Conservation (phyloP, 2,329 filamentous ascomycete genomes). For the Davidsoniella eucalypti region DNA sequence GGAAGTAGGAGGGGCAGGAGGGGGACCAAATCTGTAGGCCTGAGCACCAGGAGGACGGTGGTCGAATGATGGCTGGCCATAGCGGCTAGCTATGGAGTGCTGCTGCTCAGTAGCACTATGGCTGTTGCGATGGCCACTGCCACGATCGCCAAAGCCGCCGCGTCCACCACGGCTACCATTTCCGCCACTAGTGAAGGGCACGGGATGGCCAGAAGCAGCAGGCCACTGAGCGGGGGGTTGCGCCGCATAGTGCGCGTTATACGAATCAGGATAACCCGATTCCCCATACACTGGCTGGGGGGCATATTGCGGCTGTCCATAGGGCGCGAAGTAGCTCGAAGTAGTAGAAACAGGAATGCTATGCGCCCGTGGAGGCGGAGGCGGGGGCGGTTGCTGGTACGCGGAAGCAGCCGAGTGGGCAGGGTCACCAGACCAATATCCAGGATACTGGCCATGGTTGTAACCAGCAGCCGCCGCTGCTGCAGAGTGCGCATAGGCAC, state of each 20-base stretch:
- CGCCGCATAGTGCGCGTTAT: slow-evolving; percentile 22
- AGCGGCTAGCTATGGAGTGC: slow-evolving; percentile 7
- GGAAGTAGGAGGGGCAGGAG: slow-evolving; percentile 23
- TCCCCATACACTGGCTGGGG: slow-evolving; percentile 29
- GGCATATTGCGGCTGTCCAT: slow-evolving; percentile 21
- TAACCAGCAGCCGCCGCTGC: slow-evolving; percentile 28
- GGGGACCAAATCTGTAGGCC: slow-evolving; percentile 25
- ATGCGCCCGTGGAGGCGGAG: neutral
- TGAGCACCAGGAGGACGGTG: slow-evolving; percentile 12
- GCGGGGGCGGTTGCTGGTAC: slow-evolving; percentile 8
- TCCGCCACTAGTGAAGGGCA: slow-evolving; percentile 12
- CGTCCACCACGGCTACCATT: neutral
- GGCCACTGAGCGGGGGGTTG: slow-evolving; percentile 21
- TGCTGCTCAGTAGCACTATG: slow-evolving; percentile 10
- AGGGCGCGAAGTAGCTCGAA: slow-evolving; percentile 9
- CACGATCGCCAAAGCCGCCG: slow-evolving; percentile 29
- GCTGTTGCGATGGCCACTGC: slow-evolving; percentile 17
- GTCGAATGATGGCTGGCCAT: slow-evolving; percentile 10
- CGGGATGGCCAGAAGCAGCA: slow-evolving; percentile 21
- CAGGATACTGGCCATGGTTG: slow-evolving; percentile 42
- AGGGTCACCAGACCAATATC: slow-evolving; percentile 9
- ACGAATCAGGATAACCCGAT: slow-evolving; percentile 22
- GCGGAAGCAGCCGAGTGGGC: slow-evolving; percentile 4
- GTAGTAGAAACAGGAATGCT: slow-evolving; percentile 2
- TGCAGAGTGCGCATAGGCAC: slow-evolving; percentile 29